A percentile compares a stretch with the other conserved stretches of the same genome.
phyloP scores from a whole-genome alignment of 345 rosid genomes.

The Aquilaria malaccensis region DNA sequence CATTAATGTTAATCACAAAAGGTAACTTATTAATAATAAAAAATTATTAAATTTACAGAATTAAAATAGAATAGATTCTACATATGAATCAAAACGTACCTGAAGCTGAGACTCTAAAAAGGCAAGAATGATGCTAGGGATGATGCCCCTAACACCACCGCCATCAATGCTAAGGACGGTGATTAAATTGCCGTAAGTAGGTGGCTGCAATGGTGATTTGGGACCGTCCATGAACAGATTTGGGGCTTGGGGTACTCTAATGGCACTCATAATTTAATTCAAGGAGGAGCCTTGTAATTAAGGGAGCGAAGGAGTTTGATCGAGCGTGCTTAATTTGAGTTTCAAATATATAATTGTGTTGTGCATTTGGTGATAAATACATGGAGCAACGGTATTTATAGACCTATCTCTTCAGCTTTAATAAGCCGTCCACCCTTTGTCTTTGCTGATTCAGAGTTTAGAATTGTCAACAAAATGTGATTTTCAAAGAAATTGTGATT shows the following conservation, averaged over 20 bases:
- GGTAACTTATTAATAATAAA: too few relatives aligned
- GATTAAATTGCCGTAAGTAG: constrained; percentile 35
- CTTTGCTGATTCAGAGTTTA: too few relatives aligned
- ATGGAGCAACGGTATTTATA: too few relatives aligned
- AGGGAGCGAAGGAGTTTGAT: background rate
- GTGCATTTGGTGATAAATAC: too few relatives aligned
- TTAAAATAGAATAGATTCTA: background rate
- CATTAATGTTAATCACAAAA: too few relatives aligned
- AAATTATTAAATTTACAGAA: too few relatives aligned
- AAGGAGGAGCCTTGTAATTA: background rate
- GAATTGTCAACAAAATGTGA: too few relatives aligned
- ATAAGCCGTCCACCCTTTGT: too few relatives aligned
- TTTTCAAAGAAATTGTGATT: too few relatives aligned
- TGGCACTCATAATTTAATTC: too few relatives aligned
- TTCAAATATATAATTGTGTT: background rate
- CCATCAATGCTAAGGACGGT: constrained; percentile 73
- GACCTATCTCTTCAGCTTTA: too few relatives aligned
- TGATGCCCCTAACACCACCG: constrained; percentile 65
- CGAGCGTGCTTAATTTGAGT: background rate
- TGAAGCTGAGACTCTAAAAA: constrained; percentile 59
- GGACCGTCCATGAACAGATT: constrained; percentile 16
- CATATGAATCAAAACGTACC: constrained; percentile 15
- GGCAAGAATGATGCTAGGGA: constrained; percentile 51
- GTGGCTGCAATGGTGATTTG: constrained; percentile 30
- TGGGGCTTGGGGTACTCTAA: too few relatives aligned